Conservation (phyloP, 768 basidiomycete species). For the Lactarius psammicola region DNA sequence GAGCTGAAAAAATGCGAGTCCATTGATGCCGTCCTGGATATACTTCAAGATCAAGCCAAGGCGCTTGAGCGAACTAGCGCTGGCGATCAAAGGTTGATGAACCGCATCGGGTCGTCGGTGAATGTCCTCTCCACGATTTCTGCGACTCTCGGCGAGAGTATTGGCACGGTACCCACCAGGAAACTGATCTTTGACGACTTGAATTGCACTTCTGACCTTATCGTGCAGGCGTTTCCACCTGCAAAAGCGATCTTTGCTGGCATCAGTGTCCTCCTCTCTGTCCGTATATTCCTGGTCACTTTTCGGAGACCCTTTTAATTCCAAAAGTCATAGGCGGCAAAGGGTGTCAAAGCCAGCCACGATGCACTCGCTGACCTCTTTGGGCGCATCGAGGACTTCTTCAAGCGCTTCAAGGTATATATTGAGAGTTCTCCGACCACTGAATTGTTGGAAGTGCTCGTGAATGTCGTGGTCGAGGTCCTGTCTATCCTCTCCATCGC, state of each 20-base stretch:
- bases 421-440: background rate
- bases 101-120: background rate
- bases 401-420: slow-evolving; percentile 2
- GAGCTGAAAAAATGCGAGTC: background rate
- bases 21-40: background rate
- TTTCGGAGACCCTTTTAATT: background rate
- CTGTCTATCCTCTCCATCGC: slow-evolving; percentile 7
- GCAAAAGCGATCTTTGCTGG: slow-evolving; percentile 5
- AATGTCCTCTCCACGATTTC: background rate
- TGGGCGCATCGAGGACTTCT: background rate
- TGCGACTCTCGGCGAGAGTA: background rate
- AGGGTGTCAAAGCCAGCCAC: background rate
- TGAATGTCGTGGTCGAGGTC: background rate
- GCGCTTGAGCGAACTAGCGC: background rate
- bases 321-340: background rate
- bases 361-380: background rate
- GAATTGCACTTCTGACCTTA: background rate
- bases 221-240: slow-evolving; percentile 4
- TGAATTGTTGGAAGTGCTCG: background rate
- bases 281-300: background rate
- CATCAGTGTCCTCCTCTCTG: slow-evolving; percentile 4
- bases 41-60: background rate
- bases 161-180: background rate
- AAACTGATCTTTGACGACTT: background rate
- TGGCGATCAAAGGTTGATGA: background rate